A percentile compares a stretch with the other conserved stretches of the same genome.
Evolutionary conservation across 73 alveolate species (phyloP).

Genomic region (Paramecium caudatum): DNA sequence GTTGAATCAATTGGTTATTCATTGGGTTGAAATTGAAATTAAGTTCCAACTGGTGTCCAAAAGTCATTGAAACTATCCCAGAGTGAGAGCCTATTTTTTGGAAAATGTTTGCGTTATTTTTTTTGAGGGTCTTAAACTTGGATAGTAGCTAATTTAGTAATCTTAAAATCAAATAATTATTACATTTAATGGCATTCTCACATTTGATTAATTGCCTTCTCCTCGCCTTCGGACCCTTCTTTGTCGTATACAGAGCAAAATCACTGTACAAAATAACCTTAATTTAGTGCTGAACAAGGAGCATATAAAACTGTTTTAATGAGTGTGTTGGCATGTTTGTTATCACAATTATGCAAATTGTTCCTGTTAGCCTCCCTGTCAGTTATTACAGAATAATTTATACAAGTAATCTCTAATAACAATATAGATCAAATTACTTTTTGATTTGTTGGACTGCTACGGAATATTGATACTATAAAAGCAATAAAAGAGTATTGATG

Average conservation of each 20-base stretch:
- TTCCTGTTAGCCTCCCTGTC: slow-evolving; percentile 73
- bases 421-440: slow-evolving; percentile 28
- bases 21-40: not conserved
- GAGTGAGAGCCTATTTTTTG: not conserved
- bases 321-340: slow-evolving; percentile 62
- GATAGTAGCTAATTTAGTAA: slow-evolving; percentile 9
- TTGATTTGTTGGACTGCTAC: slow-evolving; percentile 62
- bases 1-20: not conserved
- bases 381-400: slow-evolving; percentile 41
- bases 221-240: slow-evolving; percentile 78
- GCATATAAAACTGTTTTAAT: slow-evolving; percentile 66
- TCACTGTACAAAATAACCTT: slow-evolving; percentile 29
- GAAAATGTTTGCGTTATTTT: not conserved
- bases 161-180: slow-evolving; percentile 46
- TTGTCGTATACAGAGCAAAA: slow-evolving; percentile 70
- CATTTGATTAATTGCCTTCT: slow-evolving; percentile 75
- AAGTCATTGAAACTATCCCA: not conserved
- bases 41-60: slow-evolving; percentile 20
- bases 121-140: not conserved
- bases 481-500: slow-evolving; percentile 48
- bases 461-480: slow-evolving; percentile 19
- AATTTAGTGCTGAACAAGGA: slow-evolving; percentile 51
- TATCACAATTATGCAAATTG: slow-evolving; percentile 67
- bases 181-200: slow-evolving; percentile 76
- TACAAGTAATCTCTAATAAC: not conserved